Evolutionary conservation across 768 basidiomycete genomes (phyloP).

Genomic region (Panus rudis): DNA sequence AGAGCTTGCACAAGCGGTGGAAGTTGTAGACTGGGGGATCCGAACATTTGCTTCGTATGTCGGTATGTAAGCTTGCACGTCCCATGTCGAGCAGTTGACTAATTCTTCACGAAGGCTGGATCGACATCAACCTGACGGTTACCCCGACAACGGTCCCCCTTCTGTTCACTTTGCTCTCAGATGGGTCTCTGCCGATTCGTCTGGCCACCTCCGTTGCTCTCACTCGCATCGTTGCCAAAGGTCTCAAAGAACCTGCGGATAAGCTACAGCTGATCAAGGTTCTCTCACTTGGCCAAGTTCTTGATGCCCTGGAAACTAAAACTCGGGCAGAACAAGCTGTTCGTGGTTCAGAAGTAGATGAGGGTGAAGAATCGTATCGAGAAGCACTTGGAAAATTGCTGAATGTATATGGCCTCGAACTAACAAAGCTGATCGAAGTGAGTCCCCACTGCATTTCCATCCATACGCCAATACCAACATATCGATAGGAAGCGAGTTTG

Average conservation of each 20-base stretch:
- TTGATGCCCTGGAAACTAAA: conserved; percentile 74
- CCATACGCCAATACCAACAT: neutral
- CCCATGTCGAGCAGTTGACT: neutral
- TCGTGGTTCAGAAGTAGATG: conserved; percentile 67
- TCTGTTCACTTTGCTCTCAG: conserved; percentile 76
- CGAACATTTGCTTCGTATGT: conserved; percentile 90
- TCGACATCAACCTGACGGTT: conserved; percentile 94
- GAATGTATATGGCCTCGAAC: conserved; percentile 74
- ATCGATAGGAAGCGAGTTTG: conserved; percentile 47
- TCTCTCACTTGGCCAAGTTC: conserved; percentile 74
- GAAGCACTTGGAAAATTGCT: conserved; percentile 83
- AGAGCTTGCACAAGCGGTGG: conserved; percentile 53
- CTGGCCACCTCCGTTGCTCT: conserved; percentile 77
- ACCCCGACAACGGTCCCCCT: conserved; percentile 84
- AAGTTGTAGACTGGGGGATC: conserved; percentile 89
- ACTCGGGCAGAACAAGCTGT: conserved; percentile 60
- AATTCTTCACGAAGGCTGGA: conserved; percentile 67
- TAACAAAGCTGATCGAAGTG: conserved; percentile 81
- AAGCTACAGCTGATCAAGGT: conserved; percentile 89
- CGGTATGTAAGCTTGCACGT: conserved; percentile 48
- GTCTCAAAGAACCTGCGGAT: conserved; percentile 84
- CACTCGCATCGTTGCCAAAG: conserved; percentile 82
- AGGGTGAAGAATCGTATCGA: conserved; percentile 83
- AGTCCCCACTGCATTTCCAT: conserved; percentile 14
- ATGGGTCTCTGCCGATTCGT: conserved; percentile 71